Base-by-base conservation (phyloP, 1,139 yeast genomes). In the Blastobotrys malaysiensis region DNA sequence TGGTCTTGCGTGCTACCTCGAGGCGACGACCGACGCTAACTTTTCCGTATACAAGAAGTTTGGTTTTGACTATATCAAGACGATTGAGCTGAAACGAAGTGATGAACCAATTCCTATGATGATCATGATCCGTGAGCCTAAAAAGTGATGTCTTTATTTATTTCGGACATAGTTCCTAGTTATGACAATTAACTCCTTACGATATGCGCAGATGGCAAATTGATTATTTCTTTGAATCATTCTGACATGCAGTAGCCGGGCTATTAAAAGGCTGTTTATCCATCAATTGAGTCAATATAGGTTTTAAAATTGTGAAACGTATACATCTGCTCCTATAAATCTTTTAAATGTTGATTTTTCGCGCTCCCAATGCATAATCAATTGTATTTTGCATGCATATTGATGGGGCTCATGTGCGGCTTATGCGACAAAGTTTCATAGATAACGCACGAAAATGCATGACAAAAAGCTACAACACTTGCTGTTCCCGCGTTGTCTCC, bases 41-140 rank as follows among this genome's bases (percentile, higher is more conserved):
- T 73, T 81, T 45, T 85, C 85, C 7, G 80, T 83, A 53, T 83
- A 83, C 65, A 74, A 77, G 51, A 74, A 71, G 58, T 83, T 81
- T 65, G 87, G 84, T 1, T 83, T 82, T 55, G 56, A 61, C 48
- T 55, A 50, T 18, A 55, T 57, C 45, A 56, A 53, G 47, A 51
- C 53, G 7, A 53, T 63, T 16, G 45, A 49, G 9, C 55, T 64
- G 39, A 57, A 53, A 14, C 53, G 62, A 21, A 55, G 54, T 13
- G 57, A 53, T 24, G 47, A 54, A 27, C 63, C 64, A 3, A 56
- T 63, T n/a, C 52, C 55, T 4, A 52, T 63, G 52, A 61, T 60
- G 22, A 59, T 62, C 45, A 63, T 63, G 66, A 51, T 61, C 27
- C 53, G 66, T 5, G 65, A 63, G 46, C 66, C 66, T 26, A 18